Conservation (phyloP, 345 rosid species). For the Pseudoturritis turrita region DNA sequence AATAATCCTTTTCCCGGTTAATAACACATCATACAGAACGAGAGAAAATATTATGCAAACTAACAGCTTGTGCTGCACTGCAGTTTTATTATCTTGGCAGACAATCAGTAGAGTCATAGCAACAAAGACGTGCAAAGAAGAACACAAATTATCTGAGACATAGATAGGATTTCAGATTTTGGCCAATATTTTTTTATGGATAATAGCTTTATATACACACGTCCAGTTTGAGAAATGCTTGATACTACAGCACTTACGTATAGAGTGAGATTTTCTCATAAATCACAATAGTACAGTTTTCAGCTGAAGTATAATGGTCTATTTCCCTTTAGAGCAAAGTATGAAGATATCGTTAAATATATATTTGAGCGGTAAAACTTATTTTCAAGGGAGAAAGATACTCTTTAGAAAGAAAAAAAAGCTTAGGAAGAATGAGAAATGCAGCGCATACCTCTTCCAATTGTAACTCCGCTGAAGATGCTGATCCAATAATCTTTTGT, state of each 20-base stretch:
- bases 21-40: constrained; percentile 1
- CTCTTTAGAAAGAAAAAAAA: constrained; percentile 2
- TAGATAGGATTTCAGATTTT: constrained; percentile 4
- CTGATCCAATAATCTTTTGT: constrained; percentile 33
- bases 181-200: not conserved
- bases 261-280: constrained; percentile 3
- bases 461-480: constrained; percentile 39
- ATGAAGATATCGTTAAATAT: not conserved
- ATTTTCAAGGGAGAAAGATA: not conserved
- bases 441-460: constrained; percentile 42
- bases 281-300: not conserved
- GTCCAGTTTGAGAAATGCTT: not conserved
- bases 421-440: constrained; percentile 1
- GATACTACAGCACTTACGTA: constrained; percentile 2
- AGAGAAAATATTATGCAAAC: not conserved
- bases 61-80: not conserved
- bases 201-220: constrained; percentile 8
- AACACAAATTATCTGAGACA: not conserved
- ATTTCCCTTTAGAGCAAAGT: not conserved
- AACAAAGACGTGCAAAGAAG: not conserved
- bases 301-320: not conserved
- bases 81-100: not conserved
- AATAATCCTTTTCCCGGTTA: constrained; percentile 14
- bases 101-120: not conserved
- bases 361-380: not conserved